Base-by-base conservation (phyloP, 371 early-diverging fungal genomes). In the Mycotypha africana region DNA sequence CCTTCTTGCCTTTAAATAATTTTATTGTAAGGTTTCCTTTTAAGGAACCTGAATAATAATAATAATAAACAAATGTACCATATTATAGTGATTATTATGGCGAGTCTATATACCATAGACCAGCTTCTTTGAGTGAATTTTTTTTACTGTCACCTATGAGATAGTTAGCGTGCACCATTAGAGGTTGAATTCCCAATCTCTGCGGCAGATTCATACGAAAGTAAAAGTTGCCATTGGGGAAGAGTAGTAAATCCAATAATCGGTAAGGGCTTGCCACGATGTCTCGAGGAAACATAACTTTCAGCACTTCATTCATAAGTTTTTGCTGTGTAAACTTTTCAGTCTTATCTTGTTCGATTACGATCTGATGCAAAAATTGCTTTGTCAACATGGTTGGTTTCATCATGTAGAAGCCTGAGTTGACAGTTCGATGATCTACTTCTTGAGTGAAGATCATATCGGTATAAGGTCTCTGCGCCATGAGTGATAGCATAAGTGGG, bases 361-460 rank as follows among this genome's bases (percentile, higher is more conserved):
- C 44, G 16, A 53, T 44, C 8, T 26, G 34, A 6, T 41, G 16
- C 34, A 60, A 49, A n/a, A 60, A 20, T 24, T 49, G 55, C 23
- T 51, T 54, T 23, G 51, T 47, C 12, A 30, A 28, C 2, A 38
- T 17, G 0, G 56, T 47, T 1, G 60, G 55, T 2, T 33, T 24
- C 45, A 60, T 60, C 15, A 60, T 25, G 16, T 54, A 60, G 17
- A 60, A 60, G 4, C 55, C 60, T 16, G 56, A 55, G 20, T 60
- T 60, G 40, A 60, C 38, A 2, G 47, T 34, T 8, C 31, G 40
- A 3, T 54, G 51, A 19, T 55, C 55, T 1, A 50, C 45, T 40
- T 60, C 60, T 39, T 54, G 51, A 10, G 47, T 50, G 28, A 60
- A 60, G 5, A 51, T 31, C 45, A 60, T 60, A 15, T 60, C 37